Evolutionary conservation across 306 rosid species (phyloP).

Genomic region (Acacia crassicarpa): DNA sequence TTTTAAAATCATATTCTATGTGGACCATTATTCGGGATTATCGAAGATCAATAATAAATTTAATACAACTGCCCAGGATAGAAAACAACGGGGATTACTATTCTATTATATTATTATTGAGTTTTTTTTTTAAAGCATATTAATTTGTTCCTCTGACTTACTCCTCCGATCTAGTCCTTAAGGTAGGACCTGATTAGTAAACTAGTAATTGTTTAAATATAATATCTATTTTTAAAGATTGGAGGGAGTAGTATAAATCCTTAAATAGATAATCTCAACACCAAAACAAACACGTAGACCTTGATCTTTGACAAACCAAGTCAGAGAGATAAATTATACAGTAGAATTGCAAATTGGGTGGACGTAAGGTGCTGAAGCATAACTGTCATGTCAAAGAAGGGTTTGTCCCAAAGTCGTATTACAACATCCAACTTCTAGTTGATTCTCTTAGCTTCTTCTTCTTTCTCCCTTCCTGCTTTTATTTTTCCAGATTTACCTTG

Average conservation of each 20-base stretch:
- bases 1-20: background rate
- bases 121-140: background rate
- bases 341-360: conserved; percentile 21
- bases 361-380: conserved; percentile 18
- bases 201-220: too few relatives aligned
- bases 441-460: background rate
- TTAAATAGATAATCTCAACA: background rate
- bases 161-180: too few relatives aligned
- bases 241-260: background rate
- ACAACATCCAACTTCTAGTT: background rate
- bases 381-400: background rate
- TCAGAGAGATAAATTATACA: background rate
- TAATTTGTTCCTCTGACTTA: background rate
- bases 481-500: background rate
- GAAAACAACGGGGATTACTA: background rate
- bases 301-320: background rate
- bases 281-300: background rate
- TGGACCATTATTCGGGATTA: background rate
- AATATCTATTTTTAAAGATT: background rate
- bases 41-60: background rate
- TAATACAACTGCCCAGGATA: background rate
- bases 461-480: background rate
- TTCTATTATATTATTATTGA: background rate
- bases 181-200: too few relatives aligned
- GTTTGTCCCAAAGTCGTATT: background rate